Evolutionary conservation across 1,284 basidiomycete species (phyloP).

Genomic region (Tremellales sp.): DNA sequence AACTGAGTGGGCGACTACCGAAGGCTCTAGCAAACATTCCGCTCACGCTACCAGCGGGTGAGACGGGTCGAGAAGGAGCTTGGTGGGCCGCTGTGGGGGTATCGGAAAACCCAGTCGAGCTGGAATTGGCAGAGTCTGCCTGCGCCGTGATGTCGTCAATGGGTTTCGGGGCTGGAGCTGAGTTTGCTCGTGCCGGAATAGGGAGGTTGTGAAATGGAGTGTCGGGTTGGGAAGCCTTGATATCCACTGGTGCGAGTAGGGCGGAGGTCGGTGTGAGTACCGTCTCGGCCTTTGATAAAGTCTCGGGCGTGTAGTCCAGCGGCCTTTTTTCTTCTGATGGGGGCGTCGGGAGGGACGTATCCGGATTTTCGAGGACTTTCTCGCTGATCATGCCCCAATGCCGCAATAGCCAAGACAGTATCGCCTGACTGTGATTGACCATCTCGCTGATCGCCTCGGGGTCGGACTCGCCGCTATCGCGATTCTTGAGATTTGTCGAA

Average conservation of each 20-base stretch:
- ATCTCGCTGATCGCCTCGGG: conserved; percentile 17
- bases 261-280: too few relatives aligned
- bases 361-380: conserved; percentile 21
- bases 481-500: background rate
- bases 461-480: conserved; percentile 10
- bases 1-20: conserved; percentile 21
- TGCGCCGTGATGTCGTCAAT: background rate
- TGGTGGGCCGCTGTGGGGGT: background rate
- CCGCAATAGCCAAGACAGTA: conserved; percentile 24
- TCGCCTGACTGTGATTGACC: conserved; percentile 23
- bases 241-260: too few relatives aligned
- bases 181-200: too few relatives aligned
- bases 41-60: background rate
- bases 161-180: too few relatives aligned
- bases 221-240: too few relatives aligned
- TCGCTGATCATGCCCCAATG: conserved; percentile 27
- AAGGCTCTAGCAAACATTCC: conserved; percentile 17
- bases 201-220: too few relatives aligned
- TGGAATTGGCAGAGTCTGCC: background rate
- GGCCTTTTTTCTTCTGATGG: too few relatives aligned
- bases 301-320: too few relatives aligned
- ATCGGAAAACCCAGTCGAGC: background rate
- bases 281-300: too few relatives aligned
- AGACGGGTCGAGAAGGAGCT: too few relatives aligned
- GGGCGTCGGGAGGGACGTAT: background rate